Percentiles rank a stretch among this genome's conserved stretches.
These are phyloP conservation scores for Neurospora intermedia DNA, from an alignment of 495 filamentous ascomycete species.

Conservation along the genomic window DNA sequence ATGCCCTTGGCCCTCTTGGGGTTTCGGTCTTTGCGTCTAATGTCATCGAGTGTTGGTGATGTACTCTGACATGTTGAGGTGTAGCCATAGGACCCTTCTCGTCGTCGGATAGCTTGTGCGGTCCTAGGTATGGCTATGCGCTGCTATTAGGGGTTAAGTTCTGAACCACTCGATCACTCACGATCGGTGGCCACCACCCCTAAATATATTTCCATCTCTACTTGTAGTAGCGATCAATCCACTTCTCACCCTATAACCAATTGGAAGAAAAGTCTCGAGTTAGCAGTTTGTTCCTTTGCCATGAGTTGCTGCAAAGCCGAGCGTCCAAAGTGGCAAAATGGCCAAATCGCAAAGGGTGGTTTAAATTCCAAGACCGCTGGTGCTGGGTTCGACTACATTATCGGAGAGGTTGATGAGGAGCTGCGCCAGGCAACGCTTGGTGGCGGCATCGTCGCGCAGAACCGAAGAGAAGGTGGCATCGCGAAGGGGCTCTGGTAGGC, in stretches of 20 bases:
- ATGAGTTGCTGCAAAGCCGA: not conserved
- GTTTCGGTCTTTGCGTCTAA: not conserved
- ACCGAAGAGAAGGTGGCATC: constrained; percentile 96
- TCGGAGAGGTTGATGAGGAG: constrained; percentile 95
- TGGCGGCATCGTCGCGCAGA: constrained; percentile 92
- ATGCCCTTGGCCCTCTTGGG: not conserved
- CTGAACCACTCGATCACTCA: not conserved
- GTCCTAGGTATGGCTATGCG: not conserved
- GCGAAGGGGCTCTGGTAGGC: constrained; percentile 89
- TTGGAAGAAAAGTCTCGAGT: not conserved
- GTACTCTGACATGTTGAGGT: not conserved
- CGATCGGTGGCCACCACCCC: not conserved
- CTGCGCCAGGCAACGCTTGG: constrained; percentile 94
- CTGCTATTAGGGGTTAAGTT: not conserved
- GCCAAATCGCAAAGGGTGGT: not conserved
- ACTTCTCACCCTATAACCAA: constrained; percentile 13
- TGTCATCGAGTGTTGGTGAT: not conserved
- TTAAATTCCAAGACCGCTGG: constrained; percentile 23
- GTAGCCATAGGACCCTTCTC: not conserved
- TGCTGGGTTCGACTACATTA: constrained; percentile 59
- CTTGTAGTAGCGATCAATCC: constrained; percentile 13
- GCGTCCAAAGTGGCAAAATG: not conserved
- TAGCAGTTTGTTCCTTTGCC: not conserved
- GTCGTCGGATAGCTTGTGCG: not conserved
- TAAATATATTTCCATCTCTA: not conserved